phyloP scores from a whole-genome alignment of 164 flowering plant genomes.

The Sextonia rubra region DNA sequence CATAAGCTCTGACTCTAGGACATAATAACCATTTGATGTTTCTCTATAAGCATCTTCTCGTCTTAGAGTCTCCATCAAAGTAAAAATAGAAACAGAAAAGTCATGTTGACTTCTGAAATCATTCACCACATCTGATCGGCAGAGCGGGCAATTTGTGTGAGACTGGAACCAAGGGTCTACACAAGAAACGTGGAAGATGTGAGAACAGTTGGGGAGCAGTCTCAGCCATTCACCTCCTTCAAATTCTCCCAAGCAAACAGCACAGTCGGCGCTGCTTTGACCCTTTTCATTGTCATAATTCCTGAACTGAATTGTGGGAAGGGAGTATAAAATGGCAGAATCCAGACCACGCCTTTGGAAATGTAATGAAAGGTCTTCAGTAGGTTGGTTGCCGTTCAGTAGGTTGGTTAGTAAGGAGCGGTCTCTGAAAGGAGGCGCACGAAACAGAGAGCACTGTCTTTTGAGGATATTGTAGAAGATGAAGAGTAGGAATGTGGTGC shows the following conservation, averaged over 20 bases:
- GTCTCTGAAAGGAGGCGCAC: constrained; percentile 8
- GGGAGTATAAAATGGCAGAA: constrained; percentile 18
- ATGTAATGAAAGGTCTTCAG: constrained; percentile 27
- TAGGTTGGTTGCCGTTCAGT: neutral
- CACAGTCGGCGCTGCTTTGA: constrained; percentile 19
- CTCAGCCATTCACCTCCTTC: constrained; percentile 33
- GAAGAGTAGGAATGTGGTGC: constrained; percentile 25
- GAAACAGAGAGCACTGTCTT: constrained; percentile 5
- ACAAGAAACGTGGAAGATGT: constrained; percentile 38
- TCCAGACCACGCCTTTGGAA: constrained; percentile 33
- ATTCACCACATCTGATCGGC: constrained; percentile 23
- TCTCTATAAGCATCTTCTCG: constrained; percentile 11
- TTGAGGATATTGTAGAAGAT: constrained; percentile 27
- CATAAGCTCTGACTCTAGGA: neutral
- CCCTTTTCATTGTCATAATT: constrained; percentile 16
- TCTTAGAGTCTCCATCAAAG: constrained; percentile 4
- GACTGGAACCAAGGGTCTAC: constrained; percentile 39
- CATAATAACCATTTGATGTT: neutral
- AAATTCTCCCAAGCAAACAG: constrained; percentile 39
- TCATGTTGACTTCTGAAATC: neutral
- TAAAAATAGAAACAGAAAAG: neutral
- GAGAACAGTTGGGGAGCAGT: constrained; percentile 30
- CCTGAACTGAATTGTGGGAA: constrained; percentile 42
- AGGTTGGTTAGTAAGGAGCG: constrained; percentile 21
- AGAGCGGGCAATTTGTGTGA: constrained; percentile 36